phyloP scores from a whole-genome alignment of 106 monocot genomes.

The Cymbidium sinense region DNA sequence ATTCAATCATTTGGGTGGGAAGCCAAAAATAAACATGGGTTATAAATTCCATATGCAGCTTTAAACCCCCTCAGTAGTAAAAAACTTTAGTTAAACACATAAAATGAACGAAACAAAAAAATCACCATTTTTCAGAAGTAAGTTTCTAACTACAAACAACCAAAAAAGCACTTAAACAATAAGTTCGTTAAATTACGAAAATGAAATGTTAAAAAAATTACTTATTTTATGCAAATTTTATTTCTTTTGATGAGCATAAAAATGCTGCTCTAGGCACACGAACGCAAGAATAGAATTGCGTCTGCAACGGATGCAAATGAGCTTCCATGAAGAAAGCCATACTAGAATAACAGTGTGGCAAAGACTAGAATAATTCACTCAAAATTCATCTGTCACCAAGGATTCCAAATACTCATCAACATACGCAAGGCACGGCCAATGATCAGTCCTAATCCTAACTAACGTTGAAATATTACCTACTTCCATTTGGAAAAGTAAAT shows the following conservation, averaged over 20 bases:
- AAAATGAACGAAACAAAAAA: background rate
- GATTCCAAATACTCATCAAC: slow-evolving; percentile 94
- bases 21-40: background rate
- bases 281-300: background rate
- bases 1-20: background rate
- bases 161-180: background rate
- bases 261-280: background rate
- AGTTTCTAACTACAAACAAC: background rate
- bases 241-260: background rate
- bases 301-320: background rate
- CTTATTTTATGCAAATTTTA: background rate
- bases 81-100: background rate
- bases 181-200: background rate
- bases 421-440: slow-evolving; percentile 97
- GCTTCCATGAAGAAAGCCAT: background rate
- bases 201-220: background rate
- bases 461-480: slow-evolving; percentile 60
- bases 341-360: background rate
- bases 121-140: background rate
- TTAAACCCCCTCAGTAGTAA: background rate
- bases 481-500: slow-evolving; percentile 92
- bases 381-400: slow-evolving; percentile 21
- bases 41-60: background rate
- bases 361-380: background rate
- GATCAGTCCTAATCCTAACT: slow-evolving; percentile 84